Percentiles rank a stretch among this genome's conserved stretches.
phyloP scores from a whole-genome alignment of 345 rosid genomes.

The Raphanus raphanistrum region DNA sequence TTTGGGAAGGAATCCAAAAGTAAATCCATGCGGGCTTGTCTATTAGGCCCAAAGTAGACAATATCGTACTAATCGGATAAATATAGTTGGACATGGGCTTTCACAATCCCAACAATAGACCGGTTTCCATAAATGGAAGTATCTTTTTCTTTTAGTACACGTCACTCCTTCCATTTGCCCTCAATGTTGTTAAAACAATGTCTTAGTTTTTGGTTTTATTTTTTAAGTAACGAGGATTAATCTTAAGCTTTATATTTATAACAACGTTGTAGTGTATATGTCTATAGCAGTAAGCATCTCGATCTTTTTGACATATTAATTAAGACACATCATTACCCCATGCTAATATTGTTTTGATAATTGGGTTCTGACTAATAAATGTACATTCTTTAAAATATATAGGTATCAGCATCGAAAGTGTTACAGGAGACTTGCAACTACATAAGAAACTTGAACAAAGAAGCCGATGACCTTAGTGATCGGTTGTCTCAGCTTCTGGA shows the following conservation, averaged over 20 bases:
- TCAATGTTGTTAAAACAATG: not conserved
- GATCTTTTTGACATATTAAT: not conserved
- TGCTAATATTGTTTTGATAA: not conserved
- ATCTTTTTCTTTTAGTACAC: conserved; percentile 2
- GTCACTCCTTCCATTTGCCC: not conserved
- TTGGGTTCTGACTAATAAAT: not conserved
- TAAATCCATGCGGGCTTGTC: no score
- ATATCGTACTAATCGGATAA: no score
- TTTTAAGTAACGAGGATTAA: not conserved
- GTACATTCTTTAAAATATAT: not conserved
- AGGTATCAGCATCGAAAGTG: conserved; percentile 91
- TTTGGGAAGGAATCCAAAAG: no score
- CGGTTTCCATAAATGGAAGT: conserved; percentile 26
- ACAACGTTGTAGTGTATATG: conserved; percentile 1
- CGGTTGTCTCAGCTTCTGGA: conserved; percentile 83
- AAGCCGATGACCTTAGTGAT: conserved; percentile 87
- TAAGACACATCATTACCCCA: not conserved
- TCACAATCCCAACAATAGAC: no score
- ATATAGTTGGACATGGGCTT: no score
- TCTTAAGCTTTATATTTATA: not conserved
- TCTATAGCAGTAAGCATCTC: not conserved
- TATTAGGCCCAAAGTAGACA: no score
- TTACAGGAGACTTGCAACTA: conserved; percentile 96
- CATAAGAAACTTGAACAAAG: conserved; percentile 79
- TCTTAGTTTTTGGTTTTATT: not conserved